These are phyloP conservation scores for Brassica nigra DNA, from an alignment of 345 rosid genomes.

Conservation along the genomic window DNA sequence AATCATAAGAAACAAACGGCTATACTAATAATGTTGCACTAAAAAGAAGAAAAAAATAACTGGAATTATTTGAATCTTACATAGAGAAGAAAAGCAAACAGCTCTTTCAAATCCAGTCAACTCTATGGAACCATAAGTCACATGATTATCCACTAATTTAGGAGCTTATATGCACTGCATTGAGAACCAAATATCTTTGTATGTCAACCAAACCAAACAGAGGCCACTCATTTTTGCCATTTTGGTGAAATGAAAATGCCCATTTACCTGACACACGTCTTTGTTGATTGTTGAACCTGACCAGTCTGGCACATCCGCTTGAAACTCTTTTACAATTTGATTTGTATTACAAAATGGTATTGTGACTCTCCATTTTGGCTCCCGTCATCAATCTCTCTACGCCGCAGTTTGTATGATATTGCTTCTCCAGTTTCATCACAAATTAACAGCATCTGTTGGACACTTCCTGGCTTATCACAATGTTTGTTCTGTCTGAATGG, in stretches of 20 bases:
- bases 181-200: slow-evolving; percentile 22
- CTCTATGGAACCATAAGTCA: slow-evolving; percentile 4
- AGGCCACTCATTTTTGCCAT: not conserved
- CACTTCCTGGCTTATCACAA: slow-evolving; percentile 53
- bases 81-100: slow-evolving; percentile 26
- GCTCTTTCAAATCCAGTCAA: slow-evolving; percentile 7
- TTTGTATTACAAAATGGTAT: slow-evolving; percentile 49
- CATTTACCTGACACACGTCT: slow-evolving; percentile 8
- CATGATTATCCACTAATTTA: slow-evolving; percentile 14
- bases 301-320: slow-evolving; percentile 83
- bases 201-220: not conserved
- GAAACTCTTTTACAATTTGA: slow-evolving; percentile 75
- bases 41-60: not conserved
- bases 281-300: slow-evolving; percentile 52
- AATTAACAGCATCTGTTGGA: slow-evolving; percentile 55
- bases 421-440: slow-evolving; percentile 82
- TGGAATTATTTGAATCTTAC: slow-evolving; percentile 38
- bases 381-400: slow-evolving; percentile 52
- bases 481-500: slow-evolving; percentile 55
- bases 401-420: slow-evolving; percentile 75
- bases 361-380: slow-evolving; percentile 50
- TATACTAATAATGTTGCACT: not conserved
- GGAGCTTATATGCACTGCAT: slow-evolving; percentile 61
- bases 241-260: slow-evolving; percentile 13
- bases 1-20: not conserved